phyloP scores from a whole-genome alignment of 108 stramenopile species.

The Fragilariopsis cylindrus region DNA sequence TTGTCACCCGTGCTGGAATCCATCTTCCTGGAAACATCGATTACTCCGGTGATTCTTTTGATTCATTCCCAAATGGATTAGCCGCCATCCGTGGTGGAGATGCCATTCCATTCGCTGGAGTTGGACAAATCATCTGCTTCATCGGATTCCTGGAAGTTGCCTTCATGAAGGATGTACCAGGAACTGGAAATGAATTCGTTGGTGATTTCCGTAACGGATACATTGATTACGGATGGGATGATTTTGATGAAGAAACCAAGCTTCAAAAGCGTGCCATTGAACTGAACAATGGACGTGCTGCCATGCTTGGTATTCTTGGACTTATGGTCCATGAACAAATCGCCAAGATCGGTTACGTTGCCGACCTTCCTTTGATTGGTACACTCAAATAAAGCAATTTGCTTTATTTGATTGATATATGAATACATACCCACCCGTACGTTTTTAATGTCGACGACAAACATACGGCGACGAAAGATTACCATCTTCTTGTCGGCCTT shows the following conservation, averaged over 20 bases:
- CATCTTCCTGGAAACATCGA: conserved; percentile 66
- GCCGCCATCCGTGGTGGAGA: conserved; percentile 48
- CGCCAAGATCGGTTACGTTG: conserved; percentile 16
- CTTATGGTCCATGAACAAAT: conserved; percentile 42
- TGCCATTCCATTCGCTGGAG: conserved; percentile 54
- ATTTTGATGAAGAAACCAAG: conserved; percentile 63
- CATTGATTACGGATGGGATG: conserved; percentile 77
- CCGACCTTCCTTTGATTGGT: conserved; percentile 16
- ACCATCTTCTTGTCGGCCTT: no score
- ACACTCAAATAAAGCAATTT: background rate
- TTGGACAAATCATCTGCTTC: conserved; percentile 62
- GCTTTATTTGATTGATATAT: background rate
- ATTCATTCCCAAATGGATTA: conserved; percentile 54
- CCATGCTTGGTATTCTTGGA: conserved; percentile 85
- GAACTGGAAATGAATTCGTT: conserved; percentile 53
- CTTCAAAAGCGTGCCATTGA: conserved; percentile 82
- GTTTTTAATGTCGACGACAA: no score
- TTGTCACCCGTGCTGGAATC: conserved; percentile 60
- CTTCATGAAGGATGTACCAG: conserved; percentile 56
- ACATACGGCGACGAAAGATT: no score
- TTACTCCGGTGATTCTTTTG: conserved; percentile 58
- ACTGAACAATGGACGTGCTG: conserved; percentile 89
- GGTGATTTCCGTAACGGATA: conserved; percentile 82
- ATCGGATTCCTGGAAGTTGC: conserved; percentile 57
- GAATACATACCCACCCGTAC: no score